Percentiles rank a stretch among this genome's conserved stretches.
phyloP scores from a whole-genome alignment of 2,329 filamentous ascomycete genomes.

The Remersonia thermophila region DNA sequence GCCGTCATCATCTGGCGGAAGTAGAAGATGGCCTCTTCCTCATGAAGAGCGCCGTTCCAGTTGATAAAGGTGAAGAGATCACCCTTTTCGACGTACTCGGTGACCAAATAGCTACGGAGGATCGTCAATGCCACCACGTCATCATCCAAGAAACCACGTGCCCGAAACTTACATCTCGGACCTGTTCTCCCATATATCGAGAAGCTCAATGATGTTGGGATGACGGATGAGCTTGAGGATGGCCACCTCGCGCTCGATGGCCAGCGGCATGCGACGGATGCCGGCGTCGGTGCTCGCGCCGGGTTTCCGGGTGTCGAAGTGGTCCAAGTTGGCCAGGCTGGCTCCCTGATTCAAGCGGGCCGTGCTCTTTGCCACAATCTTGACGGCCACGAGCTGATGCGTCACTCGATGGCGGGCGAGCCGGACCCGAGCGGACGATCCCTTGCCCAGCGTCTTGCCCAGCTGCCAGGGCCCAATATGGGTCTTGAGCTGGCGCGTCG shows the following conservation, averaged over 20 bases:
- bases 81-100: constrained; percentile 71
- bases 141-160: too few relatives aligned
- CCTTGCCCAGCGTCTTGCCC: constrained; percentile 77
- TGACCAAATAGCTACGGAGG: constrained; percentile 65
- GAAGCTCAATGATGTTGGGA: constrained; percentile 83
- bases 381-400: constrained; percentile 76
- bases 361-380: constrained; percentile 80
- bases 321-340: constrained; percentile 73
- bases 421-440: constrained; percentile 78
- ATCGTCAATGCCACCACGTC: not conserved
- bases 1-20: constrained; percentile 92
- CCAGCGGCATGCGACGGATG: constrained; percentile 64
- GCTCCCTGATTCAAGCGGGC: constrained; percentile 73
- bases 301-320: constrained; percentile 38
- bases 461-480: constrained; percentile 91
- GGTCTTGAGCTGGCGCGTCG: constrained; percentile 38
- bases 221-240: constrained; percentile 96
- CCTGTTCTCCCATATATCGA: constrained; percentile 96
- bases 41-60: constrained; percentile 56
- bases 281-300: constrained; percentile 38
- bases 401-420: constrained; percentile 70
- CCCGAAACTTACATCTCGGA: constrained; percentile 71
- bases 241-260: constrained; percentile 87
- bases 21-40: constrained; percentile 69
- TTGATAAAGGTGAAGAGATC: constrained; percentile 85